phyloP scores from a whole-genome alignment of 208 protist species.

The Tritrichomonas musculus region DNA sequence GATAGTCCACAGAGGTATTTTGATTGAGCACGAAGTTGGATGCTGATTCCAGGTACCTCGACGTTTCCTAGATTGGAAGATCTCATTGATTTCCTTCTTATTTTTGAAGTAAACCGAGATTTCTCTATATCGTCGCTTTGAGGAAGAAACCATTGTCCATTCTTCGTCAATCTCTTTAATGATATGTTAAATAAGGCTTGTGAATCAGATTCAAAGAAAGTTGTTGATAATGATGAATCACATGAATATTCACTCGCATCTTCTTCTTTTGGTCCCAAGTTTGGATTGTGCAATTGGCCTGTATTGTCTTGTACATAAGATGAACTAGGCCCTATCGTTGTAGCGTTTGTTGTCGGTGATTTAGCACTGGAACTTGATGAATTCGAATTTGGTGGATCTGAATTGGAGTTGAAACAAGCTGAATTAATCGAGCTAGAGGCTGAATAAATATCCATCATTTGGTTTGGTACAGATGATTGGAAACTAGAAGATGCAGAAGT shows the following conservation, averaged over 20 bases:
- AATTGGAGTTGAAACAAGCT: no score
- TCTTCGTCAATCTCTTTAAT: background rate
- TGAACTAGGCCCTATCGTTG: background rate
- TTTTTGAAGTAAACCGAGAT: no score
- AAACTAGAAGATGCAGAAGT: no score
- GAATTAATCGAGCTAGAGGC: no score
- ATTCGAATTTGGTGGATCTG: background rate
- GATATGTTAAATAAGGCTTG: conserved; percentile 20
- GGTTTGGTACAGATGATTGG: no score
- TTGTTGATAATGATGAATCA: background rate
- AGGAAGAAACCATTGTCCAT: background rate
- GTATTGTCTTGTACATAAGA: background rate
- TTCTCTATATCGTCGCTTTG: background rate
- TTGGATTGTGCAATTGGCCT: background rate
- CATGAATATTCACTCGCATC: background rate
- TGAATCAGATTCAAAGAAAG: background rate
- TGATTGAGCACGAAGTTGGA: background rate
- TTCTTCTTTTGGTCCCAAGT: background rate
- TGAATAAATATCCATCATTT: no score
- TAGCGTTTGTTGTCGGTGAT: background rate
- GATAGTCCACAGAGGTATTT: no score
- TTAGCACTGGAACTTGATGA: background rate
- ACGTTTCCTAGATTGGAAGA: no score
- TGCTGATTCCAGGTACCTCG: background rate
- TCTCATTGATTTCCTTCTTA: no score